These are phyloP conservation scores for Flammula alnicola DNA, from an alignment of 1,284 basidiomycete species.

Conservation along the genomic window DNA sequence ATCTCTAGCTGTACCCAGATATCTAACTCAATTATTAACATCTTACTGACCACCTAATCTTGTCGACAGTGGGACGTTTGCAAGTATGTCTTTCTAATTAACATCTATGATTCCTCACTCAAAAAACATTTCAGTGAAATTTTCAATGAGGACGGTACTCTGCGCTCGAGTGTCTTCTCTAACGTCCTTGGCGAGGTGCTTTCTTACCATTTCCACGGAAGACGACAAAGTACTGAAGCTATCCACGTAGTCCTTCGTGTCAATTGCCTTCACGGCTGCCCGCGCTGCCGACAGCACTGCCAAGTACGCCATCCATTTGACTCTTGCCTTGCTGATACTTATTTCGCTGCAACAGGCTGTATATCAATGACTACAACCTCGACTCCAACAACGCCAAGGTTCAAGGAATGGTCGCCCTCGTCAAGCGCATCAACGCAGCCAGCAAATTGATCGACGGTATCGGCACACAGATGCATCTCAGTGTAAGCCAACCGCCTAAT, in stretches of 20 bases:
- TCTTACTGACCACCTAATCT: neutral
- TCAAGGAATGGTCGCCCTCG: conserved; percentile 38
- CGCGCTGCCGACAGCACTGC: conserved; percentile 40
- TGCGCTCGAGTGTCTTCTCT: conserved; percentile 46
- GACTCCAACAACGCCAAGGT: conserved; percentile 27
- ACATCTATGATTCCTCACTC: conserved; percentile 7
- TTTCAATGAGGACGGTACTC: conserved; percentile 47
- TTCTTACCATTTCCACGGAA: neutral
- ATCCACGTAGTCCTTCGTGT: conserved; percentile 40
- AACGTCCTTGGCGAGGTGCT: conserved; percentile 44
- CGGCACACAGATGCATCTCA: conserved; percentile 46
- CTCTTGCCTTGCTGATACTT: neutral
- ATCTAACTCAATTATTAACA: neutral
- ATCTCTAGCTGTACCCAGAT: too few species aligned
- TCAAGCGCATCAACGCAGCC: conserved; percentile 38
- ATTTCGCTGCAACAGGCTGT: conserved; percentile 28
- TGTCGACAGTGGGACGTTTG: conserved; percentile 44
- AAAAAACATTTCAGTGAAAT: conserved; percentile 36
- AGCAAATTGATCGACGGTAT: conserved; percentile 43
- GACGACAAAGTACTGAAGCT: too few species aligned
- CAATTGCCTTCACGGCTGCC: conserved; percentile 46
- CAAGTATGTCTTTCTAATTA: conserved; percentile 31
- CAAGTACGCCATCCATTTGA: conserved; percentile 30
- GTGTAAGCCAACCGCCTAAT: conserved; percentile 33
- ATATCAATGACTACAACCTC: conserved; percentile 49